Conservation (phyloP, 306 rosid species). For the Gillenia trifoliata region DNA sequence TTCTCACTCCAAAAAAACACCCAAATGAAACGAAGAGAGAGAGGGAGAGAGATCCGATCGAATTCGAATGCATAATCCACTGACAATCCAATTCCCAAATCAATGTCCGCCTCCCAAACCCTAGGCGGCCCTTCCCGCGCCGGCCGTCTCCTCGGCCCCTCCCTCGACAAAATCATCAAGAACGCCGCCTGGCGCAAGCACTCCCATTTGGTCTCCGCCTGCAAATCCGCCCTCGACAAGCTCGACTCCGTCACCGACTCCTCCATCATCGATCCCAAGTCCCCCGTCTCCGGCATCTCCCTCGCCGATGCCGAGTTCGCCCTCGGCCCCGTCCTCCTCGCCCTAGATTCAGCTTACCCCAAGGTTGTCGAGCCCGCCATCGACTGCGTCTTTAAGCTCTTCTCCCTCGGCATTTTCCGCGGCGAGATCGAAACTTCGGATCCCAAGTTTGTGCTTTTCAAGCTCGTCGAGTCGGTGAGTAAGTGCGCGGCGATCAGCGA, state of each 20-base stretch:
- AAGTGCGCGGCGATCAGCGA: slow-evolving; percentile 81
- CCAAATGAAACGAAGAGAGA: not conserved
- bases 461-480: slow-evolving; percentile 68
- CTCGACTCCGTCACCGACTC: slow-evolving; percentile 66
- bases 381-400: slow-evolving; percentile 82
- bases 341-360: slow-evolving; percentile 68
- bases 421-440: slow-evolving; percentile 70
- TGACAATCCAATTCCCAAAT: not conserved
- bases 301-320: slow-evolving; percentile 61
- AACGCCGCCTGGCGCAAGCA: slow-evolving; percentile 99
- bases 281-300: slow-evolving; percentile 62
- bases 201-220: slow-evolving; percentile 82
- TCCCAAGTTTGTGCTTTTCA: slow-evolving; percentile 32
- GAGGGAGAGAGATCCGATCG: not conserved
- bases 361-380: slow-evolving; percentile 97
- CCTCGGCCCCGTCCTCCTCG: slow-evolving; percentile 73
- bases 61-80: slow-evolving; percentile 1
- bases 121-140: slow-evolving; percentile 87
- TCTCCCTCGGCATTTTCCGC: slow-evolving; percentile 69
- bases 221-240: slow-evolving; percentile 86
- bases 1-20: not conserved
- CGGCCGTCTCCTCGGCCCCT: slow-evolving; percentile 85
- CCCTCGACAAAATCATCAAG: slow-evolving; percentile 88
- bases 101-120: slow-evolving; percentile 88
- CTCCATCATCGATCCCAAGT: slow-evolving; percentile 29